Percentiles rank a stretch among this genome's conserved stretches.
Evolutionary conservation across 306 rosid genomes (phyloP).

Genomic region (Rosa persica): DNA sequence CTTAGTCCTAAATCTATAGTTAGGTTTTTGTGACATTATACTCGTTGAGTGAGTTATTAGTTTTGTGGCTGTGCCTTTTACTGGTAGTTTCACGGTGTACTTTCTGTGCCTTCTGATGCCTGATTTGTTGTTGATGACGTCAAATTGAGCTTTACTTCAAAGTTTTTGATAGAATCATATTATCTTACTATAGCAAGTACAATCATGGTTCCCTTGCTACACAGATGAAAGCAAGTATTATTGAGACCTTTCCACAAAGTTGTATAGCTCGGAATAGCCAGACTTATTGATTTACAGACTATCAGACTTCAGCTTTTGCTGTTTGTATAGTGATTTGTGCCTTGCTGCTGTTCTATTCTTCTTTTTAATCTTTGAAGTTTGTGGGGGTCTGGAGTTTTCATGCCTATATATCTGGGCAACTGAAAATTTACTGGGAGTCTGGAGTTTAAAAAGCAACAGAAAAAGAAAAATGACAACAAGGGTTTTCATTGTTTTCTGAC

Average conservation of each 20-base stretch:
- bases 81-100: too few species aligned
- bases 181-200: neutral
- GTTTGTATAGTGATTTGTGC: neutral
- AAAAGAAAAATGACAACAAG: neutral
- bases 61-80: too few species aligned
- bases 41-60: too few species aligned
- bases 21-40: neutral
- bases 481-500: neutral
- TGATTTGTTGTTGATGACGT: neutral
- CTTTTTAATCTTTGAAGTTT: neutral
- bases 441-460: neutral
- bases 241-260: neutral
- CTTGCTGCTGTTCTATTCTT: neutral
- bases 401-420: neutral
- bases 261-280: neutral
- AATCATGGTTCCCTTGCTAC: neutral
- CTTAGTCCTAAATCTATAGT: neutral
- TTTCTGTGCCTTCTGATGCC: too few species aligned
- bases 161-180: too few species aligned
- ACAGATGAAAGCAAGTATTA: neutral
- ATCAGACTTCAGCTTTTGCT: neutral
- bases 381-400: neutral
- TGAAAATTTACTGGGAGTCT: constrained; percentile 1
- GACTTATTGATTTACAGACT: neutral
- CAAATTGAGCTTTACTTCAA: too few species aligned